phyloP scores from a whole-genome alignment of 768 basidiomycete genomes.

The Suillus subalutaceus region DNA sequence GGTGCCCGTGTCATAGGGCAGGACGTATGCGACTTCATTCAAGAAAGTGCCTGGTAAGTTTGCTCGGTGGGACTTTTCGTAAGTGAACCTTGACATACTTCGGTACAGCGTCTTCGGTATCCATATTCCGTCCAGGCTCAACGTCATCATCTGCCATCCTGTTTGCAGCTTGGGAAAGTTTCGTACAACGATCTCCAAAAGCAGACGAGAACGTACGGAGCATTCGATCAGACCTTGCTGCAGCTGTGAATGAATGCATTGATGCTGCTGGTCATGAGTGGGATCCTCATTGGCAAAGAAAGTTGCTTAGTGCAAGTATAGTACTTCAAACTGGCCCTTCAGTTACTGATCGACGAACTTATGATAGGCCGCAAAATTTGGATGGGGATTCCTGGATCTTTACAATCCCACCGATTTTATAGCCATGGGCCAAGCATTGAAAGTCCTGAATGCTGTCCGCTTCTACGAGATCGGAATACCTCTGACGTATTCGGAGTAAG shows the following conservation, averaged over 20 bases:
- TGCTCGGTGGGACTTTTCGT: neutral
- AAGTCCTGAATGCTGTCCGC: constrained; percentile 92
- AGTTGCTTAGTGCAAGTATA: constrained; percentile 71
- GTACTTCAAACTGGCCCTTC: neutral
- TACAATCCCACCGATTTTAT: constrained; percentile 93
- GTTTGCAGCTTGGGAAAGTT: constrained; percentile 91
- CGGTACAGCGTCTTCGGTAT: constrained; percentile 70
- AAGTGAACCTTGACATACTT: neutral
- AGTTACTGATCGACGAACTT: constrained; percentile 1
- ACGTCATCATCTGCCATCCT: constrained; percentile 89
- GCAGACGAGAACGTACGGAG: constrained; percentile 91
- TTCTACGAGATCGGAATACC: constrained; percentile 93
- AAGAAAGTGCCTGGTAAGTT: constrained; percentile 88
- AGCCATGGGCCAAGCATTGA: constrained; percentile 87
- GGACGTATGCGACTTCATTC: constrained; percentile 83
- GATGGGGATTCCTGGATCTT: constrained; percentile 89
- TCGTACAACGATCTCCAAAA: constrained; percentile 81
- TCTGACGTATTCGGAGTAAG: constrained; percentile 88
- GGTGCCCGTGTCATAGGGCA: constrained; percentile 84
- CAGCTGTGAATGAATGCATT: constrained; percentile 89
- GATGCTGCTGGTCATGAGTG: constrained; percentile 93
- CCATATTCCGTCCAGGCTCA: constrained; percentile 92
- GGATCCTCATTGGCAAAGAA: constrained; percentile 89
- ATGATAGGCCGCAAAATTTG: constrained; percentile 91
- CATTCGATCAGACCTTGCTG: constrained; percentile 83